Base-by-base conservation (phyloP, 495 filamentous ascomycete genomes). In the Penicillium ochrochloron region DNA sequence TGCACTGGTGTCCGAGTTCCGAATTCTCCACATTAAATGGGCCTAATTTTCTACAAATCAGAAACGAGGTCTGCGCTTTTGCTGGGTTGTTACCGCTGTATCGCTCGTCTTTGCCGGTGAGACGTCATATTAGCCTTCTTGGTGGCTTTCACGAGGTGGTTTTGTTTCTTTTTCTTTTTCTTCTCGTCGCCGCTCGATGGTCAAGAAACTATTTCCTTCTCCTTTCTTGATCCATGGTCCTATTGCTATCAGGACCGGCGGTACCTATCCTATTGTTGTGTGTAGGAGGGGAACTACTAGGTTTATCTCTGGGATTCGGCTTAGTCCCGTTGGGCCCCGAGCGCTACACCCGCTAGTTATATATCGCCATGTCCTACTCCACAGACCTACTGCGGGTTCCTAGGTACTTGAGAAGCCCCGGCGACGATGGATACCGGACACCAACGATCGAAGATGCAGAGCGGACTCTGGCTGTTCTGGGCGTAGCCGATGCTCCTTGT, bases 361-460 rank as follows among this genome's bases (percentile, higher is more conserved):
- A 31, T 5, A 53, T 19, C 46, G 23, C 15, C 46, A 76, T 76
- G 73, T 54, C 59, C 17, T 64, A 27, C 25, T 27, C 25, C 25
- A 27, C 66, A 58, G 69, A 70, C 31, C 46, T 75, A n/a, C 70
- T 62, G 21, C 68, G 64, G 19, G 35, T 73, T 14, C 78, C 80
- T 27, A 64, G 73, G 29, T 78, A 83, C 60, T 66, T 81, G 75
- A 68, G 75, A 50, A 75, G 59, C 41, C 80, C 77, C 1, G 80
- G 80, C 12, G 76, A 81, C 15, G 81, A 84, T 46, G 81, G 82
- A 0, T 83, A 80, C 66, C 77, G 79, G 23, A 83, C 82, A 0
- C 82, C 82, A 10, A 81, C 79, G n/a, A 78, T 82, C 33, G 81
- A 83, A 63, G 81, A 83, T 66, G 72, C 79, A 14, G 69, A 80